phyloP scores from a whole-genome alignment of 306 rosid genomes.

The Vachellia pachyceras region DNA sequence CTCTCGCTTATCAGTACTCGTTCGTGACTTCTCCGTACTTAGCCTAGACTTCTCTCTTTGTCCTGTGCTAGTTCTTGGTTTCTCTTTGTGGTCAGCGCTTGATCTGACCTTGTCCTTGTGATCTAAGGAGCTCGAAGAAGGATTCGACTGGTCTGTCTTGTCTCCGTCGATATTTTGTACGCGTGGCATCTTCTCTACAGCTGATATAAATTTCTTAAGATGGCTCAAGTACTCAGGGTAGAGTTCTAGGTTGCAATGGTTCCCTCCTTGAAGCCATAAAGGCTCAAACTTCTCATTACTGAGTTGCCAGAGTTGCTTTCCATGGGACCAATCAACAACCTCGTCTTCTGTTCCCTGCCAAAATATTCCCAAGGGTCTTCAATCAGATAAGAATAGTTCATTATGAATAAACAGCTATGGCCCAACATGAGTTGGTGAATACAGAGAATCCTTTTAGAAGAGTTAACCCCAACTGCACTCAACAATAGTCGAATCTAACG shows the following conservation, averaged over 20 bases:
- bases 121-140: too few species aligned
- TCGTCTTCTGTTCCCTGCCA: conserved; percentile 78
- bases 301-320: conserved; percentile 74
- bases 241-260: conserved; percentile 67
- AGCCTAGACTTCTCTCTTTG: conserved; percentile 52
- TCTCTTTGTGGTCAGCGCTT: conserved; percentile 46
- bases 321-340: conserved; percentile 73
- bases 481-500: too few species aligned
- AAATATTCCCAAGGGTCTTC: conserved; percentile 17
- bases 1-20: conserved; percentile 55
- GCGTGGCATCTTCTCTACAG: conserved; percentile 55
- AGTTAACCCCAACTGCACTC: too few species aligned
- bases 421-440: too few species aligned
- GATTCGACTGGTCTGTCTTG: conserved; percentile 18
- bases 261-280: conserved; percentile 70
- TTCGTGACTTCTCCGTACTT: conserved; percentile 61
- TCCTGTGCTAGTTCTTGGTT: conserved; percentile 53
- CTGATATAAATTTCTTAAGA: conserved; percentile 64
- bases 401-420: background rate
- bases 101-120: conserved; percentile 48
- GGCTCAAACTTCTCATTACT: conserved; percentile 75
- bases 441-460: too few species aligned
- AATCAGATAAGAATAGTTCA: conserved; percentile 8
- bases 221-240: conserved; percentile 70
- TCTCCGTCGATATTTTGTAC: background rate